These are phyloP conservation scores for Arthrobotrys megalospora DNA, from an alignment of 2,329 filamentous ascomycete genomes.

Conservation along the genomic window DNA sequence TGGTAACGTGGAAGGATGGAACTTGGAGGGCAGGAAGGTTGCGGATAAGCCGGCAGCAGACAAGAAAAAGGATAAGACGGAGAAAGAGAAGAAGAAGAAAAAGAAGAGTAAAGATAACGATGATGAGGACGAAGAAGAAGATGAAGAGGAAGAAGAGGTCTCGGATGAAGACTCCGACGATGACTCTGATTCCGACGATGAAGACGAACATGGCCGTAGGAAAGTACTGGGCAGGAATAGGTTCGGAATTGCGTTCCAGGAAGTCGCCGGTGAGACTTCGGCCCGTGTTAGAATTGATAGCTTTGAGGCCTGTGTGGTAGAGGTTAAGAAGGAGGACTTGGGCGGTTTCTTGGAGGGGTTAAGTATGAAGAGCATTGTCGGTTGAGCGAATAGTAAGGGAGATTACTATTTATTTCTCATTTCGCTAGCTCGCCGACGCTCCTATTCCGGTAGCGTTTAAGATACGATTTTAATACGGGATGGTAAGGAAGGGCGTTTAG, in stretches of 20 bases:
- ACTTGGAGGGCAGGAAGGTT: conserved; percentile 76
- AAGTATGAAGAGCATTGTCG: conserved; percentile 86
- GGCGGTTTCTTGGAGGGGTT: conserved; percentile 90
- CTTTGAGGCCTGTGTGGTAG: conserved; percentile 97
- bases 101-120: conserved; percentile 71
- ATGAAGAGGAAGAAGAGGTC: conserved; percentile 71
- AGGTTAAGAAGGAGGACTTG: conserved; percentile 96
- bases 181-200: conserved; percentile 67
- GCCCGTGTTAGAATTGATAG: conserved; percentile 92
- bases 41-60: conserved; percentile 77
- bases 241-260: conserved; percentile 95
- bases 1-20: conserved; percentile 80
- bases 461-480: conserved; percentile 17
- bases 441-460: background rate
- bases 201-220: conserved; percentile 74
- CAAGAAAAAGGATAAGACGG: conserved; percentile 75
- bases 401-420: background rate
- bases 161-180: conserved; percentile 71
- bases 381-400: conserved; percentile 64
- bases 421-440: background rate
- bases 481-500: conserved; percentile 25
- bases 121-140: conserved; percentile 66
- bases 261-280: conserved; percentile 91
- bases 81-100: conserved; percentile 75
- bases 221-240: conserved; percentile 84